Percentiles rank a stretch among this genome's conserved stretches.
These are phyloP conservation scores for Corymbia calophylla DNA, from an alignment of 441 rosid genomes.

Conservation along the genomic window DNA sequence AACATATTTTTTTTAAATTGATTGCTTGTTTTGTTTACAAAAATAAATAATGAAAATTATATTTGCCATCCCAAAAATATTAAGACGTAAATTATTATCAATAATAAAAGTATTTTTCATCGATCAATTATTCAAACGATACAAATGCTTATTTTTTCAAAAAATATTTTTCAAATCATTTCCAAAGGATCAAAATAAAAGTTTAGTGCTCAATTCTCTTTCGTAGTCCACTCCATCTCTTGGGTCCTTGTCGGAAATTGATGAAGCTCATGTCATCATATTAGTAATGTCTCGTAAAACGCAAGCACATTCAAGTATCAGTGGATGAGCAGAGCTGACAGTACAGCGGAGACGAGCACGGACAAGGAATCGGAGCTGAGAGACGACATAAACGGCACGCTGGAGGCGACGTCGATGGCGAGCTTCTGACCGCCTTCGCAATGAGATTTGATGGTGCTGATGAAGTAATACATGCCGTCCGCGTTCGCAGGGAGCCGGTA, in stretches of 20 bases:
- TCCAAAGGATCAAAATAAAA: background rate
- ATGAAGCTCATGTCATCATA: background rate
- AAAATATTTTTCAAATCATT: background rate
- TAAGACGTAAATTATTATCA: background rate
- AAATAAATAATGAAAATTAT: background rate
- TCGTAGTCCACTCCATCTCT: background rate
- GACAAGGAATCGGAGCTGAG: background rate
- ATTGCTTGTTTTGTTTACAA: background rate
- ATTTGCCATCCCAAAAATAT: background rate
- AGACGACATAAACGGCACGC: background rate
- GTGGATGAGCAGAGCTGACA: background rate
- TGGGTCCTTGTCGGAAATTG: background rate
- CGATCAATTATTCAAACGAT: accelerated
- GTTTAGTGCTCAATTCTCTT: background rate
- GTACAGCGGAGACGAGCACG: background rate
- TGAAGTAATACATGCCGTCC: background rate
- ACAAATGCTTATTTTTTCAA: accelerated
- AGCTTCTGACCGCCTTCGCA: constrained; percentile 7
- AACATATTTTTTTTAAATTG: accelerated
- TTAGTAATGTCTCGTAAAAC: background rate
- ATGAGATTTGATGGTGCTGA: background rate
- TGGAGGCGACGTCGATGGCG: background rate
- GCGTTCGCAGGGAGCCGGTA: background rate
- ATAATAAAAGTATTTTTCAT: background rate
- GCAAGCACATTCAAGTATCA: background rate